Evolutionary conservation across 306 rosid genomes (phyloP), one percentile per base, ranked within the genome.

Genomic region (Senna tora): DNA sequence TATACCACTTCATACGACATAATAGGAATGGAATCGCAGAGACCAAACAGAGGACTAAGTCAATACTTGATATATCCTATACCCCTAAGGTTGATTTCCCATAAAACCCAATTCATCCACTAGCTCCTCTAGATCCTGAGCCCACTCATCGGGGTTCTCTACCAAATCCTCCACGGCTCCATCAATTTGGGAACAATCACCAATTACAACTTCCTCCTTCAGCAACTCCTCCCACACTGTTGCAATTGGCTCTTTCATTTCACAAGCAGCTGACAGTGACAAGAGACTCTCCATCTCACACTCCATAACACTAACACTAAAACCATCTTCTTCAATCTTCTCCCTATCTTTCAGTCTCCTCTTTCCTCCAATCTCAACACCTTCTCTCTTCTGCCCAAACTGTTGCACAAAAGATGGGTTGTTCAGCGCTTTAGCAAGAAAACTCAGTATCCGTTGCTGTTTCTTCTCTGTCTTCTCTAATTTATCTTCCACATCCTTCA

Each of bases 61-160:
- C 5, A 36, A 36, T 36, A 36, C 7, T 36, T 36, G 39, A 36
- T 36, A 36, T 7, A 36, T 7, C 39, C 5, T 7, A 36, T 4
- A 4, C 39, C 3, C 39, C 8, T 4, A 36, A 36, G 39, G 39
- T 4, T 4, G 1, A 7, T 36, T 36, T 36, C 60, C 83, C 69
- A 82, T 88, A 85, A 49, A 84, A 71, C 81, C 95, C 92, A 89
- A 57, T 73, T 91, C 89, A 82, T 88, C 97, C 43, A 86, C 93
- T 43, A 91, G 92, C 8, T 78, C 87, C 65, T 75, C 77, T 80
- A 91, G 71, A 30, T 87, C 87, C 67, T 88, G 88, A 65, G 81
- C 67, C n/a, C n/a, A n/a, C n/a, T n/a, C n/a, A n/a, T n/a, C n/a
- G n/a, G n/a, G n/a, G n/a, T n/a, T n/a, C n/a, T n/a, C n/a, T n/a